Base-by-base conservation (phyloP, 2,329 filamentous ascomycete species). In the Trichoderma asperellum region DNA sequence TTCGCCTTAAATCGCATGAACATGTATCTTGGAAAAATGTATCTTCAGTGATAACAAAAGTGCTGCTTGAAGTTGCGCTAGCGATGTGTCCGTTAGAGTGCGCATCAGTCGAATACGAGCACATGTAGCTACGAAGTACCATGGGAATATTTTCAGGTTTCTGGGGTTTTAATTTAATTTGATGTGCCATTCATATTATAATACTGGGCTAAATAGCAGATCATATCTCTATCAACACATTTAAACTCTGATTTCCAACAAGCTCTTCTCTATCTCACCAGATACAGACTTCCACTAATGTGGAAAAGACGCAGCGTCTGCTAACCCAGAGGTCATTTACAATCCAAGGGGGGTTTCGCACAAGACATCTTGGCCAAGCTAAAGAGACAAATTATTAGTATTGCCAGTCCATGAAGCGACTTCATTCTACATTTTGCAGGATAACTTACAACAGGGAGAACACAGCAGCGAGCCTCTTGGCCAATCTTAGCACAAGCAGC, bases 401-500 rank as follows among this genome's bases (percentile, higher is more conserved):
- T 40, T 6, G 1, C 34, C 2, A 40, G 34, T 11, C 1, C 4
- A 5, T 7, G 7, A 34, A 14, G 14, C 11, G 18, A 1, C 12
- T 14, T 12, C 5, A 27, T 37, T 32, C 4, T 10, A 14, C 0
- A 5, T 1, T 7, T 32, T 27, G 7, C 2, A 21, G 34, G 14
- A 14, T 35, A 29, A 68, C 69, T 70, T 55, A 70, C 69, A 11
- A 68, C 4, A 18, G 69, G 65, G 24, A 69, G 2, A 37, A 27
- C 69, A 47, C 69, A 70, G 69, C 65, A 70, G 24, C 52, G 65
- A 43, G 69, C 69, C 18, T 62, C 16, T 12, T 68, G 60, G 8
- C 69, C 69, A 2, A 6, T n/a, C 0, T 6, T 7, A n/a, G 69
- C 65, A 32, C 69, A 70, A 2, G 16, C 29, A 14, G 53, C 29